Base-by-base conservation (phyloP, 2,329 filamentous ascomycete genomes). In the Metarhizium robertsii region DNA sequence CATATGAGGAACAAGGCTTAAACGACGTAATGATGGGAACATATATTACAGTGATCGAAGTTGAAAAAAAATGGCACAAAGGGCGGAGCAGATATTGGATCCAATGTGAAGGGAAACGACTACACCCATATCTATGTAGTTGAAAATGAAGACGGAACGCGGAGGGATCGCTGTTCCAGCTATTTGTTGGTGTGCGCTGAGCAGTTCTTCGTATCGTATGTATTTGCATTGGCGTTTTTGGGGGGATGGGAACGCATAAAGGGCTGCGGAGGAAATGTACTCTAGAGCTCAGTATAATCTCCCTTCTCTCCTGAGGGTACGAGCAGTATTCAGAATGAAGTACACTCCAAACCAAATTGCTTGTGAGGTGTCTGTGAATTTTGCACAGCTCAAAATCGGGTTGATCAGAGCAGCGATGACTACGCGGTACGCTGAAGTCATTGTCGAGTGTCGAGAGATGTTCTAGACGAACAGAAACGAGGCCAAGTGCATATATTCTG, bases 141-240 rank as follows among this genome's bases (percentile, higher is more conserved):
- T 48, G 45, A 48, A 11, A 45, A 40, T 36, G 43, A 42, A 30
- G 45, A 20, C 18, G 52, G 45, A 10, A 36, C 4, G 32, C 48
- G 52, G 53, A 56, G 55, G 50, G 52, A 57, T n/a, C 46, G 38
- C 13, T 34, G 34, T 8, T 46, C 29, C 52, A 47, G 32, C 32
- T 34, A 34, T 11, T 34, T 7, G 20, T 49, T 6, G 43, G 42
- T 53, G 18, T 38, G 29, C 32, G 45, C 16, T 36, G 52, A 30
- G 43, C 45, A 38, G 52, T 49, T 53, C 36, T 53, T 49, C 20
- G 6, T 14, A 30, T 32, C 42, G 55, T 54, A 49, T 20, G 45
- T 57, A 64, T 66, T 69, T 66, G 67, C 69, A 69, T 61, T 61
- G 70, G 70, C 70, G 69, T 73, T 71, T 43, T 34, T 63, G 52